phyloP scores from a whole-genome alignment of 495 filamentous ascomycete genomes.

The Xylaria acuta region DNA sequence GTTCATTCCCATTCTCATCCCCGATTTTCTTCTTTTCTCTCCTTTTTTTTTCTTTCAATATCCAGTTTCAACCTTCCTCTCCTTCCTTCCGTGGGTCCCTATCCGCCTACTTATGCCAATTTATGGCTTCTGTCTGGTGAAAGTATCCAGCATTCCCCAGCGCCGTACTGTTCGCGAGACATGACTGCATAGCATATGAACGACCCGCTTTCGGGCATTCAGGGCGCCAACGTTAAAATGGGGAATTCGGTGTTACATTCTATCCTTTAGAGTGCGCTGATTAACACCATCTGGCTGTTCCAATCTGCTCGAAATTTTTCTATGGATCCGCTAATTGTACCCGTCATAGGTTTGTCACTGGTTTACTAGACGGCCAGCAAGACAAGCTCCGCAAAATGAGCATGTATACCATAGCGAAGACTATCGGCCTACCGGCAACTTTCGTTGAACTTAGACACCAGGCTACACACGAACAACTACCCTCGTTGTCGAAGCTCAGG shows the following conservation, averaged over 20 bases:
- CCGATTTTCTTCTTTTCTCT: conserved; percentile 20
- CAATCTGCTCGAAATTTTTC: not conserved
- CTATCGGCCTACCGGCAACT: conserved; percentile 76
- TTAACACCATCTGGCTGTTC: not conserved
- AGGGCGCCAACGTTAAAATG: not conserved
- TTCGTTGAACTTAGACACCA: conserved; percentile 93
- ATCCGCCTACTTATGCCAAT: not conserved
- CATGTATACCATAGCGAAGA: conserved; percentile 83
- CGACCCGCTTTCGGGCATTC: conserved; percentile 2
- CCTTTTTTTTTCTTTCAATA: conserved; percentile 10
- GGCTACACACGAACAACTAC: conserved; percentile 86
- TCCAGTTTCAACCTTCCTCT: not conserved
- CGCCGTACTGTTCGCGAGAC: not conserved
- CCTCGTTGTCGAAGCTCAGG: conserved; percentile 72
- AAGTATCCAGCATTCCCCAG: not conserved
- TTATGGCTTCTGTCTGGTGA: not conserved
- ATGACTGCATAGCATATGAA: not conserved
- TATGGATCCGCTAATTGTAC: conserved; percentile 21
- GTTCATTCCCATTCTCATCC: conserved; percentile 29
- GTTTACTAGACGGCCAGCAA: conserved; percentile 78
- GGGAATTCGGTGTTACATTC: conserved; percentile 11
- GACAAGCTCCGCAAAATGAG: conserved; percentile 70
- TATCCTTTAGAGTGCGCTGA: not conserved
- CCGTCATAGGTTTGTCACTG: conserved; percentile 80
- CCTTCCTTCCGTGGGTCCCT: not conserved